A percentile compares a stretch with the other conserved stretches of the same genome.
Evolutionary conservation across 2,329 filamentous ascomycete genomes (phyloP).

Genomic region (Diaporthe ilicicola): DNA sequence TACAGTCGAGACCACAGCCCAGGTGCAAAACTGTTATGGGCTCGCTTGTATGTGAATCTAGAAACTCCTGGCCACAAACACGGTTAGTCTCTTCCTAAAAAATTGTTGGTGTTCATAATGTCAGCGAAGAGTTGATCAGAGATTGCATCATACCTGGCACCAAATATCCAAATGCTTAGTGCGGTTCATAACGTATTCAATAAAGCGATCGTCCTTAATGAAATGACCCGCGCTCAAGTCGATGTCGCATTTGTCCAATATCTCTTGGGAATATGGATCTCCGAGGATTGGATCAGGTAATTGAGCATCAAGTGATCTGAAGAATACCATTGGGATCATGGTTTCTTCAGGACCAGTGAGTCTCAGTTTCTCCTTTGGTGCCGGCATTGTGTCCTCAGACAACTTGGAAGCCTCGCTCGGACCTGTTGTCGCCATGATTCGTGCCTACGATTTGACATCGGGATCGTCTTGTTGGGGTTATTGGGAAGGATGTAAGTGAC

Average conservation of each 20-base stretch:
- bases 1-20: conserved; percentile 29
- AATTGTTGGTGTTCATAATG: neutral
- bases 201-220: neutral
- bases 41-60: conserved; percentile 1
- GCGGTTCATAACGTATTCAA: conserved; percentile 14
- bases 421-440: neutral
- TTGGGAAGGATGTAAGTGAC: neutral
- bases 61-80: neutral
- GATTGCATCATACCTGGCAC: neutral
- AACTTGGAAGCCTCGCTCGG: neutral
- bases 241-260: conserved; percentile 20
- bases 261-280: conserved; percentile 18
- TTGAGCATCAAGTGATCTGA: conserved; percentile 21
- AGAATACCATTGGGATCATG: conserved; percentile 1
- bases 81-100: neutral
- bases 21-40: conserved; percentile 28
- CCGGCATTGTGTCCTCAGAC: neutral
- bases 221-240: neutral
- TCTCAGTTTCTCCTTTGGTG: neutral
- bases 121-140: too few species aligned
- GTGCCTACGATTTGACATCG: neutral
- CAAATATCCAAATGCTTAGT: neutral
- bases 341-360: conserved; percentile 9
- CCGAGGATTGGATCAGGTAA: conserved; percentile 26
- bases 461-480: neutral